Evolutionary conservation across 805 yeast species (phyloP).

Genomic region (Nematodospora valgi): DNA sequence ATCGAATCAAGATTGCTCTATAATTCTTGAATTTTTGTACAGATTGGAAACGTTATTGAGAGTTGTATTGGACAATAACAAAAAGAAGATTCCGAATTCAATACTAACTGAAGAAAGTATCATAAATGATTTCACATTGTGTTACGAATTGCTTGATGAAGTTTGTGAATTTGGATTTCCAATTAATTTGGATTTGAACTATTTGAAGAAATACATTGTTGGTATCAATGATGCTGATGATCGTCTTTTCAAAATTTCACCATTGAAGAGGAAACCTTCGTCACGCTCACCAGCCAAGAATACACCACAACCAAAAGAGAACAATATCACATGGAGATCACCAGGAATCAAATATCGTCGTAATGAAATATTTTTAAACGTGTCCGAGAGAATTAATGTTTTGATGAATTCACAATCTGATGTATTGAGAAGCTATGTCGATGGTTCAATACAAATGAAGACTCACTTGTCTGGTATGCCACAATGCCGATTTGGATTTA

Average conservation of each 20-base stretch:
- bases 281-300: constrained; percentile 11
- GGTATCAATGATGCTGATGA: constrained; percentile 13
- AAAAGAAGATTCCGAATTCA: constrained; percentile 4
- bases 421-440: constrained; percentile 65
- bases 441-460: constrained; percentile 70
- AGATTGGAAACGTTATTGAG: constrained; percentile 54
- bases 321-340: constrained; percentile 62
- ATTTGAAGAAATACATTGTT: constrained; percentile 17
- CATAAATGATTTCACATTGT: constrained; percentile 60
- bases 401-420: constrained; percentile 64
- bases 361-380: constrained; percentile 75
- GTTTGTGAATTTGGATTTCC: constrained; percentile 78
- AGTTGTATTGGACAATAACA: constrained; percentile 16
- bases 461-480: constrained; percentile 81
- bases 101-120: constrained; percentile 37
- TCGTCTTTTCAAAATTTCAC: constrained; percentile 14
- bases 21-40: constrained; percentile 75
- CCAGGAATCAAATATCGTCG: constrained; percentile 71
- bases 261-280: constrained; percentile 8
- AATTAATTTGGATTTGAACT: constrained; percentile 51
- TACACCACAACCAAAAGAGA: neutral
- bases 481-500: constrained; percentile 73
- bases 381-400: constrained; percentile 70
- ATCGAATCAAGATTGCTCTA: constrained; percentile 80
- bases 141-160: constrained; percentile 79